Conservation (phyloP, 2,329 filamentous ascomycete genomes). For the Botrytis deweyae region DNA sequence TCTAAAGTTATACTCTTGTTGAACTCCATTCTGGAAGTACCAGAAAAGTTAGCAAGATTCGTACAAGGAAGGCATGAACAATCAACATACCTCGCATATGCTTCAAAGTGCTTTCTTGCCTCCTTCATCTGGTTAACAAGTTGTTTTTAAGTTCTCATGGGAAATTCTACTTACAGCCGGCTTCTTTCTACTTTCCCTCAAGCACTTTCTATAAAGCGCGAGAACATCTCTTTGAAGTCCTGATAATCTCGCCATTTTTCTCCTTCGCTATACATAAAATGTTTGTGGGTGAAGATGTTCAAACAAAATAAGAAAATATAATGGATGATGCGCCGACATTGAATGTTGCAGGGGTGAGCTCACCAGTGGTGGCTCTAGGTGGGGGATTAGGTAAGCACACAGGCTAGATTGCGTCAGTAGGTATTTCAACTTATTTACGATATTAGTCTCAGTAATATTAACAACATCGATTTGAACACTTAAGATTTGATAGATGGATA, state of each 20-base stretch:
- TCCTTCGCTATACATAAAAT: background rate
- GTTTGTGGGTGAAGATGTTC: background rate
- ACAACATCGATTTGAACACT: background rate
- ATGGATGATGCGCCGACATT: slow-evolving; percentile 1
- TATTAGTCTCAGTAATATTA: background rate
- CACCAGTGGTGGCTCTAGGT: background rate
- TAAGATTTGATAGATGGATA: background rate
- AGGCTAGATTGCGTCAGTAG: background rate
- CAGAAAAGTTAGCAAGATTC: background rate
- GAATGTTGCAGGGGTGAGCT: background rate
- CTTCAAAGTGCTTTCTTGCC: slow-evolving; percentile 59
- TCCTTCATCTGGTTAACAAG: slow-evolving; percentile 43
- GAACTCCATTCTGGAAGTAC: slow-evolving; percentile 67
- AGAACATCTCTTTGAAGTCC: slow-evolving; percentile 91
- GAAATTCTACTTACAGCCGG: slow-evolving; percentile 56
- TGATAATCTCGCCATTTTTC: slow-evolving; percentile 56
- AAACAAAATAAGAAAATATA: background rate
- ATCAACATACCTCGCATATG: slow-evolving; percentile 58
- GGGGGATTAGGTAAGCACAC: background rate
- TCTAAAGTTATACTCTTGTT: slow-evolving; percentile 58
- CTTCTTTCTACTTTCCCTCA: slow-evolving; percentile 79
- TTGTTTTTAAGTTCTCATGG: background rate
- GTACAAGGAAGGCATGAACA: background rate
- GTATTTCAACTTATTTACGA: background rate
- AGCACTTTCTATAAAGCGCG: slow-evolving; percentile 79